phyloP scores from a whole-genome alignment of 2,329 filamentous ascomycete genomes.

The Botrytis porri region DNA sequence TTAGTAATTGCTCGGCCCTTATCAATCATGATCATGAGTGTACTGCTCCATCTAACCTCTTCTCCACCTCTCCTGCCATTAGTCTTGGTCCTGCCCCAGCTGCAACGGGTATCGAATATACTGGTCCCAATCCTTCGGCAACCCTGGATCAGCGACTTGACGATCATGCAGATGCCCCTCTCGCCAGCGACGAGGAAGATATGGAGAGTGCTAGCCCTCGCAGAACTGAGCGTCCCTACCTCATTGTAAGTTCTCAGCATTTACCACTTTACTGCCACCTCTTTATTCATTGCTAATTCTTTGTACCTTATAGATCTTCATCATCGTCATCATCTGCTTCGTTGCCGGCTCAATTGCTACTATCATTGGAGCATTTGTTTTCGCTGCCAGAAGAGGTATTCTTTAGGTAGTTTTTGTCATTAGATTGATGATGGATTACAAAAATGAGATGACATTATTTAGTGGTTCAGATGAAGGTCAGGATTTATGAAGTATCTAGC shows the following conservation, averaged over 20 bases:
- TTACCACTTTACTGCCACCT: fast-evolving
- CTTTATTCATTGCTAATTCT: background rate
- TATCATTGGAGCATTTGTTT: background rate
- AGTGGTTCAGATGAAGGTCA: too few species aligned
- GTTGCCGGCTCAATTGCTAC: background rate
- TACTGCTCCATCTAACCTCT: background rate
- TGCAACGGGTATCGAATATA: background rate
- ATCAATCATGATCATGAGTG: background rate
- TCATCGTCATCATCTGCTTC: background rate
- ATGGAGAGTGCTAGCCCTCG: background rate
- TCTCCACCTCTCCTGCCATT: background rate
- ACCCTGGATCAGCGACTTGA: background rate
- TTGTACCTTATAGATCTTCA: background rate
- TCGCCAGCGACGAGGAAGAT: background rate
- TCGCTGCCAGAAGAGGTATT: background rate
- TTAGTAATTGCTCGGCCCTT: background rate
- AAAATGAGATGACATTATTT: background rate
- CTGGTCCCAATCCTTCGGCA: background rate
- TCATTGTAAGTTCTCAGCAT: background rate
- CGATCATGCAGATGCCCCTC: background rate
- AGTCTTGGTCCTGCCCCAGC: background rate
- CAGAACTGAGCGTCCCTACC: background rate
- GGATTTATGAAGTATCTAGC: background rate
- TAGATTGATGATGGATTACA: background rate
- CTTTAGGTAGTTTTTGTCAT: background rate